A percentile compares a stretch with the other conserved stretches of the same genome.
phyloP scores from a whole-genome alignment of 495 filamentous ascomycete species.

The Aspergillus cristatus region DNA sequence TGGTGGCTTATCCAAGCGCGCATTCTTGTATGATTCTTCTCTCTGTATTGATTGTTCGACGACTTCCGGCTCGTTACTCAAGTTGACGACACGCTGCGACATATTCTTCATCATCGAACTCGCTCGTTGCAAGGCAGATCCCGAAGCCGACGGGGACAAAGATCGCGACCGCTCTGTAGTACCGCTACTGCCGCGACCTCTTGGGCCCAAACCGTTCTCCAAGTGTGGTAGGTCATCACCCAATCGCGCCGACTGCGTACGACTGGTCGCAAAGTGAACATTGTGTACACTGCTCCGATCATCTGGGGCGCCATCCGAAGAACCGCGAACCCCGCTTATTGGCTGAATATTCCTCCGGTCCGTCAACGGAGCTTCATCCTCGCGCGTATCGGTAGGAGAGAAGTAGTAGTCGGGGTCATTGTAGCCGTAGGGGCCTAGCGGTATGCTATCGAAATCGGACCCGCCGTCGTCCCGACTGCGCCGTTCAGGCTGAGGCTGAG shows the following conservation, averaged over 20 bases:
- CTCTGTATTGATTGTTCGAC: slow-evolving; percentile 66
- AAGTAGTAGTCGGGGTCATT: slow-evolving; percentile 43
- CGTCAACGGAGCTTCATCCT: slow-evolving; percentile 62
- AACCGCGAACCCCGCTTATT: slow-evolving; percentile 49
- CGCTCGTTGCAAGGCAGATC: slow-evolving; percentile 62
- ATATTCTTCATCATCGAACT: slow-evolving; percentile 92
- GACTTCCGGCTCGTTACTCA: slow-evolving; percentile 80
- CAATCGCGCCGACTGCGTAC: slow-evolving; percentile 35
- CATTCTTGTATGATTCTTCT: slow-evolving; percentile 48
- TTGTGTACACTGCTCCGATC: slow-evolving; percentile 55
- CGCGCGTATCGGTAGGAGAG: slow-evolving; percentile 39
- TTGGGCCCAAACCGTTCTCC: slow-evolving; percentile 42
- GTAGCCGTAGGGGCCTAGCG: slow-evolving; percentile 16
- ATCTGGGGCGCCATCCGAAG: slow-evolving; percentile 44
- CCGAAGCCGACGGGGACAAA: slow-evolving; percentile 57
- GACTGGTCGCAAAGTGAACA: slow-evolving; percentile 25
- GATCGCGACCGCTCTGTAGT: slow-evolving; percentile 45
- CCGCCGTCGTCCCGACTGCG: slow-evolving; percentile 17
- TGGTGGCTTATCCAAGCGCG: slow-evolving; percentile 45
- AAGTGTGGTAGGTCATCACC: slow-evolving; percentile 54
- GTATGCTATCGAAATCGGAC: slow-evolving; percentile 25
- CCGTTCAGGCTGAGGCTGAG: slow-evolving; percentile 14
- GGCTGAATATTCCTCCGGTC: slow-evolving; percentile 51
- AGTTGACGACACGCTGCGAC: slow-evolving; percentile 94
- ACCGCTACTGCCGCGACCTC: slow-evolving; percentile 40